Conservation (phyloP, 2,329 filamentous ascomycete species). For the Acrodontium crateriforme region DNA sequence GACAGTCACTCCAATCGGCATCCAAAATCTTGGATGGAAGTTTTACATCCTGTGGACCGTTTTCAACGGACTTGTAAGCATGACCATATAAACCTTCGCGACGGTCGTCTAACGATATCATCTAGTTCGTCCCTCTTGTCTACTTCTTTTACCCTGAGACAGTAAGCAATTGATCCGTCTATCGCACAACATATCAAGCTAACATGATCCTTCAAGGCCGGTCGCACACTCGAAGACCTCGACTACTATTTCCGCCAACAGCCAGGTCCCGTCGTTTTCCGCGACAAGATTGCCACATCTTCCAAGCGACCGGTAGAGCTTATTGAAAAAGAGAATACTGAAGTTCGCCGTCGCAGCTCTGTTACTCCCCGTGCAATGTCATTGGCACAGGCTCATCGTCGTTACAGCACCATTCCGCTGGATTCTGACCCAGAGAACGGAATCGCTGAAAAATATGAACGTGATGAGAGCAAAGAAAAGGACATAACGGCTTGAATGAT, state of each 20-base stretch:
- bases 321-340: conserved; percentile 32
- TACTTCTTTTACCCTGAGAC: conserved; percentile 27
- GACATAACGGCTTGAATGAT: too few relatives aligned
- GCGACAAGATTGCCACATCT: conserved; percentile 22
- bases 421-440: too few relatives aligned
- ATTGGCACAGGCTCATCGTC: conserved; percentile 4
- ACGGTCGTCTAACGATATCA: conserved; percentile 12
- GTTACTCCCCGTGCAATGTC: conserved; percentile 15
- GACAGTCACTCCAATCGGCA: conserved; percentile 18
- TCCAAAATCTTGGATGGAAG: conserved; percentile 17
- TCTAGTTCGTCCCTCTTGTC: conserved; percentile 39
- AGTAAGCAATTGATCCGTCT: too few relatives aligned
- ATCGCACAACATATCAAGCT: too few relatives aligned
- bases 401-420: conserved; percentile 2
- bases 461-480: too few relatives aligned
- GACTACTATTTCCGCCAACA: conserved; percentile 16
- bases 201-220: too few relatives aligned
- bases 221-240: conserved; percentile 20
- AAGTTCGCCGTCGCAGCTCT: conserved; percentile 22
- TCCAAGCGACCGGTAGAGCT: conserved; percentile 33
- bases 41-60: conserved; percentile 34
- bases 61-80: conserved; percentile 26
- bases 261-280: conserved; percentile 2
- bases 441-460: too few relatives aligned
- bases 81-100: background rate